Evolutionary conservation across 208 protist genomes (phyloP).

Genomic region (Wallacemonas sp.): DNA sequence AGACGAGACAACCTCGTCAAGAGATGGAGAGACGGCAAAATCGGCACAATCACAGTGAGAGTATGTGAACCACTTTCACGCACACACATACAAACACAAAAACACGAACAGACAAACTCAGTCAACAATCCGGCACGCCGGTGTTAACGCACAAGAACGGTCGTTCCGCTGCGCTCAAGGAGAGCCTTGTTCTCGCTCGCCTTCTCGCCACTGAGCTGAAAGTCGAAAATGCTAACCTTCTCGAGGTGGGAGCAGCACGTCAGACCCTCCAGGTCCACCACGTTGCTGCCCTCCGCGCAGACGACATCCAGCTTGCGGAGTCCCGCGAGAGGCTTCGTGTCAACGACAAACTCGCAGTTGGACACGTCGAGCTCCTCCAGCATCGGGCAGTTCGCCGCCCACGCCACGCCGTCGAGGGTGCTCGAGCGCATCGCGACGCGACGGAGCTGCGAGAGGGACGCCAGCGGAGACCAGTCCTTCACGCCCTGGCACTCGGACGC

Average conservation of each 20-base stretch:
- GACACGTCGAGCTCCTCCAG: conserved; percentile 12
- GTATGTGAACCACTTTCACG: too few species aligned
- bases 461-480: conserved; percentile 14
- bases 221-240: conserved; percentile 1
- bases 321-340: conserved; percentile 4
- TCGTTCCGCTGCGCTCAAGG: conserved; percentile 1
- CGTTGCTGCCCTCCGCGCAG: conserved; percentile 3
- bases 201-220: conserved; percentile 10
- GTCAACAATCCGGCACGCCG: neutral
- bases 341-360: conserved; percentile 10
- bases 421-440: neutral
- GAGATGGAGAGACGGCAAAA: too few species aligned
- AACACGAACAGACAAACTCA: neutral
- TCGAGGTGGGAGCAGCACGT: conserved; percentile 10
- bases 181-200: conserved; percentile 6
- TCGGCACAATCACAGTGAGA: too few species aligned
- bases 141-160: conserved; percentile 5
- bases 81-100: neutral
- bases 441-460: neutral
- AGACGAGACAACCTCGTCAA: too few species aligned
- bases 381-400: conserved; percentile 3
- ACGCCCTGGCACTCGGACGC: conserved; percentile 7
- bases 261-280: conserved; percentile 10
- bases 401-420: conserved; percentile 15
- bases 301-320: neutral